Evolutionary conservation across 495 filamentous ascomycete species (phyloP).

Genomic region (Cercophora sp.): DNA sequence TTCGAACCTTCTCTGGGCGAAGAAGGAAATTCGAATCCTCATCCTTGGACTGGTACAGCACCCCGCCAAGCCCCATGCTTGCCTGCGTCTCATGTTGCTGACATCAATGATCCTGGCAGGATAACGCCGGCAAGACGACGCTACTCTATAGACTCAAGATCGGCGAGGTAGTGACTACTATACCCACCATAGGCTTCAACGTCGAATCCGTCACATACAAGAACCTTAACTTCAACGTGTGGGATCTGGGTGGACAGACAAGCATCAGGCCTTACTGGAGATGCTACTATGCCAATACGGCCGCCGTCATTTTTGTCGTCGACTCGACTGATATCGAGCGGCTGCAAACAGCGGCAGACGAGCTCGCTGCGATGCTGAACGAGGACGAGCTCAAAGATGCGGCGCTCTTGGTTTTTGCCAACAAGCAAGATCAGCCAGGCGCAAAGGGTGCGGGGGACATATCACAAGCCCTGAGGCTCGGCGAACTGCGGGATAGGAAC

Average conservation of each 20-base stretch:
- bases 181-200: slow-evolving; percentile 98
- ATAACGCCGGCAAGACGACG: slow-evolving; percentile 98
- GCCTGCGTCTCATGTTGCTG: slow-evolving; percentile 13
- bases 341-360: slow-evolving; percentile 84
- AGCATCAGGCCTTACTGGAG: slow-evolving; percentile 97
- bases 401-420: slow-evolving; percentile 89
- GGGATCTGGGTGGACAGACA: slow-evolving; percentile 97
- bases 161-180: slow-evolving; percentile 96
- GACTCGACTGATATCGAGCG: slow-evolving; percentile 97
- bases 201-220: slow-evolving; percentile 97
- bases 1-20: slow-evolving; percentile 71
- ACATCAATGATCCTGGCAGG: slow-evolving; percentile 50
- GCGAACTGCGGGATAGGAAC: slow-evolving; percentile 89
- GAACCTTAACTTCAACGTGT: slow-evolving; percentile 97
- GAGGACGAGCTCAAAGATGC: slow-evolving; percentile 95
- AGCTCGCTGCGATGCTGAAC: slow-evolving; percentile 90
- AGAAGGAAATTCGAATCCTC: slow-evolving; percentile 96
- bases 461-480: slow-evolving; percentile 83
- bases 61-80: not conserved
- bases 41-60: slow-evolving; percentile 84
- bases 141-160: slow-evolving; percentile 97
- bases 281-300: slow-evolving; percentile 98
- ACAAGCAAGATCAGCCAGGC: slow-evolving; percentile 98
- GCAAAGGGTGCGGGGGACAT: slow-evolving; percentile 97
- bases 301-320: slow-evolving; percentile 98